phyloP scores from a whole-genome alignment of 2,329 filamentous ascomycete species.

The Cordyceps tenuipes region DNA sequence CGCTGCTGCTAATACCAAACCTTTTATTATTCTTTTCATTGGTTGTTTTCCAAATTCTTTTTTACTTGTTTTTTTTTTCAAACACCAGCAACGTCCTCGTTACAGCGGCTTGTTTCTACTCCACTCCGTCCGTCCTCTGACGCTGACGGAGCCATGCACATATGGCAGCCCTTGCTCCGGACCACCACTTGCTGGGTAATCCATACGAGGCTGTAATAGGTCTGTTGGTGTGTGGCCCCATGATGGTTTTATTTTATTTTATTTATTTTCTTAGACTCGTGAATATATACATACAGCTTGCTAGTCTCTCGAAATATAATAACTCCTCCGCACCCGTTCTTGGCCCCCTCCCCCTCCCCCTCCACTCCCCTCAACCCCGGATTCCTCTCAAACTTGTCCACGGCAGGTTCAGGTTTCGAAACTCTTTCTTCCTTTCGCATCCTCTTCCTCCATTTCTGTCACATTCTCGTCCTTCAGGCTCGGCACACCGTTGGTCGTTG shows the following conservation, averaged over 20 bases:
- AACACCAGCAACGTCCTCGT: neutral
- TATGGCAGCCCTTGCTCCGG: neutral
- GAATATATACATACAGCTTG: neutral
- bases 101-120: neutral
- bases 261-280: neutral
- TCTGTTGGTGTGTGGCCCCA: neutral
- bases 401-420: neutral
- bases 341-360: neutral
- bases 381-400: conserved; percentile 15
- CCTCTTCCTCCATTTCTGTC: neutral
- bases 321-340: conserved; percentile 21
- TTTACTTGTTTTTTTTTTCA: neutral
- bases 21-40: neutral
- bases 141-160: neutral
- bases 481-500: neutral
- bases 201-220: neutral
- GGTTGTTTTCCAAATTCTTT: no score
- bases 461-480: neutral
- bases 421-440: neutral
- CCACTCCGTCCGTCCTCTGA: neutral
- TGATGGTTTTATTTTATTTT: neutral
- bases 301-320: conserved; percentile 19
- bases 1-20: neutral
- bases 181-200: neutral
- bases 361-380: conserved; percentile 22